A percentile compares a stretch with the other conserved stretches of the same genome.
Conservation (phyloP, 495 filamentous ascomycete species). For the Annulohypoxylon maeteangense region DNA sequence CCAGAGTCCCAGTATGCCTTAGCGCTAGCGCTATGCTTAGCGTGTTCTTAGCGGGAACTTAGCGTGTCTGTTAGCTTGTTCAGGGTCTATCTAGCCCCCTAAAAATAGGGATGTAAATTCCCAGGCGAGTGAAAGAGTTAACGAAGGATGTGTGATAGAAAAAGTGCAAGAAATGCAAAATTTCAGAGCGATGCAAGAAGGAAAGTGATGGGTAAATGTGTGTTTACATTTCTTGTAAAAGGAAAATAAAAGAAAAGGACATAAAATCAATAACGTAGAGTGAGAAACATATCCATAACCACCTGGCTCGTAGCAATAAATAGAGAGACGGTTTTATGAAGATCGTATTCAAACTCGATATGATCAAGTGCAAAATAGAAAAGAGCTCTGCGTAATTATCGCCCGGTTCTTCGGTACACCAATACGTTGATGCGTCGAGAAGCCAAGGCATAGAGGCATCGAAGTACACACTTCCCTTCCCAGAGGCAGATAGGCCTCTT, state of each 20-base stretch:
- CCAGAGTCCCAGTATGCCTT: neutral
- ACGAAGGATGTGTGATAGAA: neutral
- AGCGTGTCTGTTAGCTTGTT: neutral
- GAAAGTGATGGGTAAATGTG: neutral
- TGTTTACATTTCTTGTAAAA: neutral
- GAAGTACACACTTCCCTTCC: neutral
- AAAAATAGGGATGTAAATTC: constrained; percentile 1
- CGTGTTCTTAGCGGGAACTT: neutral
- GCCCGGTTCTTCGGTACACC: neutral
- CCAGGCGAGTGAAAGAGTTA: neutral
- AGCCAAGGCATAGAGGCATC: neutral
- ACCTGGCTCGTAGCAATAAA: too few relatives aligned
- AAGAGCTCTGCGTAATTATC: neutral
- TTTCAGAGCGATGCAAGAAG: neutral
- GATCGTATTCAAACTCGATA: neutral
- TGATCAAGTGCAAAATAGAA: neutral
- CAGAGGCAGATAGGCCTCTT: neutral
- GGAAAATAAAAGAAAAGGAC: neutral
- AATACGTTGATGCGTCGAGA: neutral
- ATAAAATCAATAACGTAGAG: neutral
- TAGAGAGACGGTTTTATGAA: neutral
- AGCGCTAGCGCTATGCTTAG: neutral
- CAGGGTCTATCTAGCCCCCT: neutral
- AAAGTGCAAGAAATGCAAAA: neutral
- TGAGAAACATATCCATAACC: neutral